These are phyloP conservation scores for Pyrenula aspistea DNA, from an alignment of 495 filamentous ascomycete genomes.

Conservation along the genomic window DNA sequence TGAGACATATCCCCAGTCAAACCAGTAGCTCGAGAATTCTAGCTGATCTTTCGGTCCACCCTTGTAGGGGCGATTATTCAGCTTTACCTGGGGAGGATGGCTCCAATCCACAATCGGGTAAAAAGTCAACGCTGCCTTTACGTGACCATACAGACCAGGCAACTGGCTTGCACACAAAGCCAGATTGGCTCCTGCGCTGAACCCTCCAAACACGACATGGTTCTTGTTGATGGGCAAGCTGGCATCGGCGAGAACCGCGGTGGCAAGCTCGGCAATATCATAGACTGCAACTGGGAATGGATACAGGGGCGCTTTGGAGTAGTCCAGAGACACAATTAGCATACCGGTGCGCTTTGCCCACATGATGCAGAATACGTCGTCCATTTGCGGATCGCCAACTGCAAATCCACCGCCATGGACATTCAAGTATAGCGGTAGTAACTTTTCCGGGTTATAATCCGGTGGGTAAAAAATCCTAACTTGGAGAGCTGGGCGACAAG, in stretches of 20 bases:
- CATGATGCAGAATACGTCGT: slow-evolving; percentile 19
- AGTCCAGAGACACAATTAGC: slow-evolving; percentile 22
- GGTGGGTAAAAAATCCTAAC: slow-evolving; percentile 23
- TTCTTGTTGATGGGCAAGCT: slow-evolving; percentile 13
- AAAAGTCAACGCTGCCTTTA: slow-evolving; percentile 18
- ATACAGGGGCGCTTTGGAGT: slow-evolving; percentile 20
- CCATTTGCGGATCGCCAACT: slow-evolving; percentile 10
- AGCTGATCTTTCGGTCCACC: slow-evolving; percentile 13
- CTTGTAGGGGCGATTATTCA: slow-evolving; percentile 14
- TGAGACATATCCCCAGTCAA: slow-evolving; percentile 20
- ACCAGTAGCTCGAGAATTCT: slow-evolving; percentile 12
- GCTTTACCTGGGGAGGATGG: slow-evolving; percentile 14
- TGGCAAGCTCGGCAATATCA: slow-evolving; percentile 14
- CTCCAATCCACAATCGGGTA: slow-evolving; percentile 24
- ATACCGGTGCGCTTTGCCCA: slow-evolving; percentile 20
- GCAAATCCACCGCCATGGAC: slow-evolving; percentile 29
- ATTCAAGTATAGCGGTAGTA: slow-evolving; percentile 22
- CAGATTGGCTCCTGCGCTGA: slow-evolving; percentile 25
- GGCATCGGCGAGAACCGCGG: slow-evolving; percentile 12
- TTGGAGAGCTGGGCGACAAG: slow-evolving; percentile 15
- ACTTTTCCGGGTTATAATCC: slow-evolving; percentile 12
- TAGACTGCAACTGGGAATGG: slow-evolving; percentile 18
- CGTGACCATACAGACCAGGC: slow-evolving; percentile 12
- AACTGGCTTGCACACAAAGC: slow-evolving; percentile 18
- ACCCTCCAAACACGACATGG: slow-evolving; percentile 22